Evolutionary conservation across 441 rosid species (phyloP), one percentile per base, ranked within the genome.

Genomic region (Erysimum cheiri): DNA sequence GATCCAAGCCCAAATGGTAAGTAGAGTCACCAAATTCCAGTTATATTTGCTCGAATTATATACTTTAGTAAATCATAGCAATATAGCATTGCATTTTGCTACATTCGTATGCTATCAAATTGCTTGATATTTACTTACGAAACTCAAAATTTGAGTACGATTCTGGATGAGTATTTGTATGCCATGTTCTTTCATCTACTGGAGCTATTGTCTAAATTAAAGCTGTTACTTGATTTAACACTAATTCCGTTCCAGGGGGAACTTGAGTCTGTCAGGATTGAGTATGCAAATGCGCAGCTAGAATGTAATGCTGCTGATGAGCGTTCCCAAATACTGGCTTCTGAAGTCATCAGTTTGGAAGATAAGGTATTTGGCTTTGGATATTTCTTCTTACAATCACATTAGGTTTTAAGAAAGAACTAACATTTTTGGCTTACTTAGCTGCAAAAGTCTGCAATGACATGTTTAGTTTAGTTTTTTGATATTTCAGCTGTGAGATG

Each of bases 311-410:
- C 97, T 59, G 92, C 98, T 69, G 97, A 96, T 80, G 98, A 91
- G 75, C 89, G 96, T 32, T 89, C 97, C 29, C 92, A 86, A 56
- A 82, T 96, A 78, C 80, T 96, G 82, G 98, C 99, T 72, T 85
- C 98, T 54, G 99, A 96, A 84, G 99, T 92, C 71, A 92, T 96
- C 49, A 87, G 92, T 61, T 87, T 96, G 84, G 99, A 96, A 85
- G 99, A 96, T 83, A 96, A 96, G 98, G 99, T 95, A 84, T 11
- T 15, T 49, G 32, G 40, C 47, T 64, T 57, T 62, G 60, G 66
- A 49, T 49, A 22, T 64, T 36, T 31, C 35, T 59, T 47, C 56
- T 35, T 58, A 37, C 58, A 7, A 8, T 39, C 26, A 26, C 44
- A 36, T 11, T 22, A 10, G 19, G 54, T 48, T 56, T 17, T 13